A percentile compares a stretch with the other conserved stretches of the same genome.
These are phyloP conservation scores for Alnus glutinosa DNA, from an alignment of 306 rosid genomes.

Conservation along the genomic window DNA sequence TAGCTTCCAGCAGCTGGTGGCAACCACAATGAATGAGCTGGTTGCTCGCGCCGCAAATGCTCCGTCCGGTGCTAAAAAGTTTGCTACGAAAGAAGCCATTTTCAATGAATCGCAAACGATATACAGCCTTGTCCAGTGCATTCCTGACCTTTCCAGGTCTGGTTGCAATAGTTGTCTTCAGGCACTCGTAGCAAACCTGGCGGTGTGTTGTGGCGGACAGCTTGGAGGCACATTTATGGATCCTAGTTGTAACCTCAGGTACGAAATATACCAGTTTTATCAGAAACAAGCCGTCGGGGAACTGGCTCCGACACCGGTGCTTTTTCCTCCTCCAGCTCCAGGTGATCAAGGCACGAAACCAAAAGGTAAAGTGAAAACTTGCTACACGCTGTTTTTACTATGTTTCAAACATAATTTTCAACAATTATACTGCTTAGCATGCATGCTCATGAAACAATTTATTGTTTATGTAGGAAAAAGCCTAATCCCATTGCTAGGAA, in stretches of 20 bases:
- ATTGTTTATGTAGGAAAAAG: background rate
- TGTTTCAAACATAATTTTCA: too few species aligned
- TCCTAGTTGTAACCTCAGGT: background rate
- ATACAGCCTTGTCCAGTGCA: slow-evolving; percentile 14
- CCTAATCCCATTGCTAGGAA: background rate
- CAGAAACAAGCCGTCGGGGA: too few species aligned
- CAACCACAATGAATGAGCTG: background rate
- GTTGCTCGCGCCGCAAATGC: background rate
- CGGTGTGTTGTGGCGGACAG: background rate
- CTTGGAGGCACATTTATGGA: background rate
- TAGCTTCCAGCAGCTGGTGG: background rate
- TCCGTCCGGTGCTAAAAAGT: background rate
- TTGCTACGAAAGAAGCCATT: background rate
- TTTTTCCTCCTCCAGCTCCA: background rate
- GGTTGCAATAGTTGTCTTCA: background rate
- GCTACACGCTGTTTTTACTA: too few species aligned
- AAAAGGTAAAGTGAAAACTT: background rate
- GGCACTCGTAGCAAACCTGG: background rate
- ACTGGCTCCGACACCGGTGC: too few species aligned
- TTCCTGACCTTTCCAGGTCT: background rate
- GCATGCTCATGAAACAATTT: too few species aligned
- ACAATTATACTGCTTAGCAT: too few species aligned
- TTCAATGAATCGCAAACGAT: background rate
- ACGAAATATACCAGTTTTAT: background rate
- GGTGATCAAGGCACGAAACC: background rate